Evolutionary conservation across 2,329 filamentous ascomycete genomes (phyloP).

Genomic region (Fusarium brevicatenulatum): DNA sequence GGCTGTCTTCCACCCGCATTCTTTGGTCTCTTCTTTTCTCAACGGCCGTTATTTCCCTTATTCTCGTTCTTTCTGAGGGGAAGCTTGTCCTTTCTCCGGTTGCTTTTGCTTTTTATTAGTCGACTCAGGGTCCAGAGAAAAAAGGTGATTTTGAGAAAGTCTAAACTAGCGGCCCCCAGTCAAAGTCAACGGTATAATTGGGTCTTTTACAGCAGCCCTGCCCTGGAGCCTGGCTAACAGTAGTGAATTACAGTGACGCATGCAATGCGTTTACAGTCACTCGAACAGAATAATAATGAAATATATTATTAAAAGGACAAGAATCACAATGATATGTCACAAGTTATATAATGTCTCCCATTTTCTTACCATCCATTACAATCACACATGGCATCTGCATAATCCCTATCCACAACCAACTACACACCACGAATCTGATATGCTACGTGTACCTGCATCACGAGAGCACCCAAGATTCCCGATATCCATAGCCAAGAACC

Average conservation of each 20-base stretch:
- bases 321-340: not conserved
- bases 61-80: constrained; percentile 9
- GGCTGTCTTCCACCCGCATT: not conserved
- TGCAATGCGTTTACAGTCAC: not conserved
- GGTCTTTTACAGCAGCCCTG: not conserved
- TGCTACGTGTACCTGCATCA: constrained; percentile 24
- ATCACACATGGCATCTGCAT: not conserved
- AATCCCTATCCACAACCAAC: not conserved
- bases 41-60: not conserved
- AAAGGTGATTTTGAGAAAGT: constrained; percentile 28
- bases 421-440: not conserved
- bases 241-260: constrained; percentile 28
- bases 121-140: constrained; percentile 26
- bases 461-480: constrained; percentile 6
- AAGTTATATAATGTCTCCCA: not conserved
- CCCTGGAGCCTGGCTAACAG: not conserved
- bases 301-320: no score
- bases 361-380: not conserved
- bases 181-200: not conserved
- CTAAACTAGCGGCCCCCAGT: not conserved
- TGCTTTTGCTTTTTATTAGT: constrained; percentile 43
- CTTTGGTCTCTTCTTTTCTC: not conserved
- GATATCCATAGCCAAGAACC: constrained; percentile 11
- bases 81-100: constrained; percentile 15
- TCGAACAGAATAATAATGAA: not conserved